Conservation (phyloP, 116 monocot species). For the Cymodocea nodosa region DNA sequence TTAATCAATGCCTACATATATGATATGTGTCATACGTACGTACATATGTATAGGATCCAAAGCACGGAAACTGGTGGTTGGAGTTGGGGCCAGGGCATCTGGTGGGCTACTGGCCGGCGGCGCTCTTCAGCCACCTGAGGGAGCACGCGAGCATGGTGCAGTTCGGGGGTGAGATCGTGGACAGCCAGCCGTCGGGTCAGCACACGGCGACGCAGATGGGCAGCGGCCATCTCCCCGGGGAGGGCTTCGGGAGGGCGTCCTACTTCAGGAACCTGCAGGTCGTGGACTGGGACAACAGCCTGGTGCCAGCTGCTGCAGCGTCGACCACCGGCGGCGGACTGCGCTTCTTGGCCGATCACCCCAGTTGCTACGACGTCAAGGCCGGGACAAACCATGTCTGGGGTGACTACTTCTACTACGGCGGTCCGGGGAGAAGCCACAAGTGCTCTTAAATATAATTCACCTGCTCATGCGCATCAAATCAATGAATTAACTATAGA, state of each 20-base stretch:
- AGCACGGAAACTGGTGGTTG: constrained; percentile 84
- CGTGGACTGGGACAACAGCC: constrained; percentile 62
- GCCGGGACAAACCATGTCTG: constrained; percentile 36
- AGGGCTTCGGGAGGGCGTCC: constrained; percentile 40
- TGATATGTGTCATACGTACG: no score
- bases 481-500: no score
- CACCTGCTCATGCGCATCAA: no score
- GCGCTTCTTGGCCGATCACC: constrained; percentile 43
- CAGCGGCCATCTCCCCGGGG: constrained; percentile 40
- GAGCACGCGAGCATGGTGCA: constrained; percentile 66
- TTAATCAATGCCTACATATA: no score
- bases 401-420: constrained; percentile 75
- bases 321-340: constrained; percentile 16
- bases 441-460: constrained; percentile 32
- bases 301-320: no score
- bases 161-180: constrained; percentile 77
- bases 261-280: constrained; percentile 64
- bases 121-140: constrained; percentile 56
- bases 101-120: constrained; percentile 81
- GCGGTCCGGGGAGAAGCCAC: constrained; percentile 49
- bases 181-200: constrained; percentile 30
- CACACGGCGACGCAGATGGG: constrained; percentile 65
- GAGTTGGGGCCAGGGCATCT: constrained; percentile 56
- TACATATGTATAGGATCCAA: constrained; percentile 16
- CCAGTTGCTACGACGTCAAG: constrained; percentile 44